These are phyloP conservation scores for Coprinellus aureogranulatus DNA, from an alignment of 768 basidiomycete genomes.

Conservation along the genomic window DNA sequence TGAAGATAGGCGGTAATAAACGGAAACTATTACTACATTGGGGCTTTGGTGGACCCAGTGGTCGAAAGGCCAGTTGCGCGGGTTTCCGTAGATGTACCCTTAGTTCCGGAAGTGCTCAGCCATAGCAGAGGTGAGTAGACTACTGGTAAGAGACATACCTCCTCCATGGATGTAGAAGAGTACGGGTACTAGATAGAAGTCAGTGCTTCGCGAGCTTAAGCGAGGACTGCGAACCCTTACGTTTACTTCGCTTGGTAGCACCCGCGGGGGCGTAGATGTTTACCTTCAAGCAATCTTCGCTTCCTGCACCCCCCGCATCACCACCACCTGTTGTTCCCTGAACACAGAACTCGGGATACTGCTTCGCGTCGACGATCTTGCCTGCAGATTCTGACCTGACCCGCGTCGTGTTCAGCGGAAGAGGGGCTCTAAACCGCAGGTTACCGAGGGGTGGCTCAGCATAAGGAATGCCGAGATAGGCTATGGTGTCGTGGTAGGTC, in stretches of 20 bases:
- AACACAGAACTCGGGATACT: slow-evolving; percentile 57
- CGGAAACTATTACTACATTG: slow-evolving; percentile 60
- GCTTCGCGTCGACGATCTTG: slow-evolving; percentile 46
- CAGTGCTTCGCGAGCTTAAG: background rate
- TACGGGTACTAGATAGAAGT: slow-evolving; percentile 36
- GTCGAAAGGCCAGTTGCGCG: slow-evolving; percentile 64
- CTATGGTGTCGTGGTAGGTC: slow-evolving; percentile 50
- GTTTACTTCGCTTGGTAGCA: slow-evolving; percentile 42
- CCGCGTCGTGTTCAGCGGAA: slow-evolving; percentile 49
- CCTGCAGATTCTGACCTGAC: slow-evolving; percentile 35
- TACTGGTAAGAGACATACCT: slow-evolving; percentile 25
- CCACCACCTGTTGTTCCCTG: slow-evolving; percentile 53
- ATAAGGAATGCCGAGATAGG: slow-evolving; percentile 59
- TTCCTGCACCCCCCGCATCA: slow-evolving; percentile 62
- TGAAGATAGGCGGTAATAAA: slow-evolving; percentile 62
- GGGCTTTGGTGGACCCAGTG: slow-evolving; percentile 63
- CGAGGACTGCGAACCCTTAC: slow-evolving; percentile 30
- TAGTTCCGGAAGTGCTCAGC: too few relatives aligned
- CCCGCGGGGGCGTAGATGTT: slow-evolving; percentile 59
- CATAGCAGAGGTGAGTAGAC: background rate
- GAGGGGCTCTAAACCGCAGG: slow-evolving; percentile 49
- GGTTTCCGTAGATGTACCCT: slow-evolving; percentile 62
- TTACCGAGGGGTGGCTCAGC: slow-evolving; percentile 57
- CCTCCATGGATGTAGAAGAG: slow-evolving; percentile 52
- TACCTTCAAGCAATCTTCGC: slow-evolving; percentile 67